Conservation (phyloP, 495 filamentous ascomycete species). For the Glonium stellatum region DNA sequence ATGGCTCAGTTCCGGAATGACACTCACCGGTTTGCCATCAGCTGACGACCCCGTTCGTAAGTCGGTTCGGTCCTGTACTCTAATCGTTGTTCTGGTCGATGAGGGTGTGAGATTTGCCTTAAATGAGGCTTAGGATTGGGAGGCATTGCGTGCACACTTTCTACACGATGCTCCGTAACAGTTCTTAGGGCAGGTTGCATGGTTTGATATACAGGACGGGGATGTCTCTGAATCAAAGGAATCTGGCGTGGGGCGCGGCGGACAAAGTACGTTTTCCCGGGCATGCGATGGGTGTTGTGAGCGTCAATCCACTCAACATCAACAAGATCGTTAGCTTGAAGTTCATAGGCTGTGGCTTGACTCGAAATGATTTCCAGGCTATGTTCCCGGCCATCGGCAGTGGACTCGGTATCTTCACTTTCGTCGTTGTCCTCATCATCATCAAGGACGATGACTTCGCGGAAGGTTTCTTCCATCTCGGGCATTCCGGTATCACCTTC, state of each 20-base stretch:
- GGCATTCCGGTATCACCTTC: constrained; percentile 71
- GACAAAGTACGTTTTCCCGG: constrained; percentile 5
- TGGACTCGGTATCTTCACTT: background rate
- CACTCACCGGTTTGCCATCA: background rate
- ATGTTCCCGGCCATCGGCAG: background rate
- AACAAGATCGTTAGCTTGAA: constrained; percentile 4
- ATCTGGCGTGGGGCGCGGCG: background rate
- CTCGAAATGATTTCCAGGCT: constrained; percentile 15
- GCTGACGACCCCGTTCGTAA: background rate
- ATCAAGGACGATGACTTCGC: constrained; percentile 75
- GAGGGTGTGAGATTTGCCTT: background rate
- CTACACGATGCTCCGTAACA: background rate
- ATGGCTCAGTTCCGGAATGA: background rate
- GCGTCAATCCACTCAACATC: constrained; percentile 6
- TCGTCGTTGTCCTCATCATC: constrained; percentile 23
- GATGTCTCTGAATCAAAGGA: background rate
- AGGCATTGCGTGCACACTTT: background rate
- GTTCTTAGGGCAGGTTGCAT: background rate
- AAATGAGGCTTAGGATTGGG: background rate
- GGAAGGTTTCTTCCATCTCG: constrained; percentile 71
- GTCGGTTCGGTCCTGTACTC: background rate
- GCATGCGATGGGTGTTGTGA: background rate
- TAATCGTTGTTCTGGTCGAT: background rate
- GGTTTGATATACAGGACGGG: background rate
- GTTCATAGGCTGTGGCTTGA: constrained; percentile 8